phyloP scores from a whole-genome alignment of 208 protist genomes.

The Leishmania braziliensis region DNA sequence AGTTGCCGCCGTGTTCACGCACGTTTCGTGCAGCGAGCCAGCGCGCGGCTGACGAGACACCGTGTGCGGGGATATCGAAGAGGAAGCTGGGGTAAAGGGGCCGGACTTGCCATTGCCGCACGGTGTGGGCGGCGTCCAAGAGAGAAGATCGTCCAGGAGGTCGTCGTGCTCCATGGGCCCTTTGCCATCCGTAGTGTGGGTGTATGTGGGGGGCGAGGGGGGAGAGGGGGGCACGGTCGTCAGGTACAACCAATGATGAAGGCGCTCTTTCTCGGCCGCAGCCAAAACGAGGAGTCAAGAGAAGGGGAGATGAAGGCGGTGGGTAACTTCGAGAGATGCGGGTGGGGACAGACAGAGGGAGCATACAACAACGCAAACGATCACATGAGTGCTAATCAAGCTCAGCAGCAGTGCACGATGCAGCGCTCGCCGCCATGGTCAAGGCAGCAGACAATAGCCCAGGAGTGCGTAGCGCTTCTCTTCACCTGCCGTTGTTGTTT shows the following conservation, averaged over 20 bases:
- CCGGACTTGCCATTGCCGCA: slow-evolving; percentile 11
- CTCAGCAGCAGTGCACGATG: not conserved
- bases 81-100: not conserved
- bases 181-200: not conserved
- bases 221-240: not conserved
- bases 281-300: not conserved
- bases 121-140: slow-evolving; percentile 28
- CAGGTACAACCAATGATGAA: not conserved
- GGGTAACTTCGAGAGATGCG: not conserved
- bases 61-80: slow-evolving; percentile 6
- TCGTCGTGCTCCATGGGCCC: slow-evolving; percentile 45
- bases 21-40: slow-evolving; percentile 18
- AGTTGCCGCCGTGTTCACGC: slow-evolving; percentile 19
- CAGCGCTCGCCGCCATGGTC: not conserved
- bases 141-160: slow-evolving; percentile 74
- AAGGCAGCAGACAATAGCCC: not conserved
- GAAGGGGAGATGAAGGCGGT: not conserved
- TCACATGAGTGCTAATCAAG: not conserved
- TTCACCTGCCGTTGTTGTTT: no score
- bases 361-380: not conserved
- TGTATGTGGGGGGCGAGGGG: not conserved
- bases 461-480: not conserved
- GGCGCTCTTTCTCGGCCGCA: not conserved
- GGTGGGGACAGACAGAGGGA: not conserved
- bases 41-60: not conserved